These are phyloP conservation scores for Hypoxylon sp. DNA, from an alignment of 2,329 filamentous ascomycete genomes.

Conservation along the genomic window DNA sequence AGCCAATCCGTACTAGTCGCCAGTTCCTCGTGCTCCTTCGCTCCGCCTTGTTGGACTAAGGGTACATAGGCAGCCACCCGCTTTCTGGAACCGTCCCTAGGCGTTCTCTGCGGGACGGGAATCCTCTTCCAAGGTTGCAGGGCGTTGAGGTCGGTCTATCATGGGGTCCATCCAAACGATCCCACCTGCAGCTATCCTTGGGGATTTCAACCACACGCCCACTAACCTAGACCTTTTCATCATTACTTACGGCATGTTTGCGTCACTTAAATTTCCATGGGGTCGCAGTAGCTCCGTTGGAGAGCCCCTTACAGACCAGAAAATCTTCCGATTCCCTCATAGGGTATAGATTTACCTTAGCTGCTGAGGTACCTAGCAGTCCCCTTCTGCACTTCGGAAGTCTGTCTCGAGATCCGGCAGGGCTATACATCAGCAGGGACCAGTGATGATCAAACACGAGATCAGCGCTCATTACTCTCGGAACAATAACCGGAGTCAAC, in stretches of 20 bases:
- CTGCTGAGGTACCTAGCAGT: not conserved
- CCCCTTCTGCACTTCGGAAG: not conserved
- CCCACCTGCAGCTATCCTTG: not conserved
- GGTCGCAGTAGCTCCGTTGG: not conserved
- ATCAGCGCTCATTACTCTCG: slow-evolving; percentile 8
- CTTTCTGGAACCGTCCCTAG: not conserved
- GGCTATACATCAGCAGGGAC: not conserved
- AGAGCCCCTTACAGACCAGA: not conserved
- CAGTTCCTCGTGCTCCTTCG: not conserved
- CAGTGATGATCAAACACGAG: not conserved
- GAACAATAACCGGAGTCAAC: slow-evolving; percentile 9
- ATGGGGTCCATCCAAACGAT: not conserved
- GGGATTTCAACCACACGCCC: not conserved
- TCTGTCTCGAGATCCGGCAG: slow-evolving; percentile 1
- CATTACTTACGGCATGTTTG: slow-evolving; percentile 1
- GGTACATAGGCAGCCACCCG: not conserved
- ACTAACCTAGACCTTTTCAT: not conserved
- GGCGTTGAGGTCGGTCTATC: not conserved
- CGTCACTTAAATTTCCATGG: not conserved
- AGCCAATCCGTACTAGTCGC: not conserved
- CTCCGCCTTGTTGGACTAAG: not conserved
- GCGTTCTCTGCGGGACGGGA: not conserved
- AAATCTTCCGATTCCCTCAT: slow-evolving; percentile 1
- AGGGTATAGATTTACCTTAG: not conserved
- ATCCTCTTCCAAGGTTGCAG: not conserved